These are phyloP conservation scores for Penicillium bovifimosum DNA, from an alignment of 495 filamentous ascomycete genomes.

Conservation along the genomic window DNA sequence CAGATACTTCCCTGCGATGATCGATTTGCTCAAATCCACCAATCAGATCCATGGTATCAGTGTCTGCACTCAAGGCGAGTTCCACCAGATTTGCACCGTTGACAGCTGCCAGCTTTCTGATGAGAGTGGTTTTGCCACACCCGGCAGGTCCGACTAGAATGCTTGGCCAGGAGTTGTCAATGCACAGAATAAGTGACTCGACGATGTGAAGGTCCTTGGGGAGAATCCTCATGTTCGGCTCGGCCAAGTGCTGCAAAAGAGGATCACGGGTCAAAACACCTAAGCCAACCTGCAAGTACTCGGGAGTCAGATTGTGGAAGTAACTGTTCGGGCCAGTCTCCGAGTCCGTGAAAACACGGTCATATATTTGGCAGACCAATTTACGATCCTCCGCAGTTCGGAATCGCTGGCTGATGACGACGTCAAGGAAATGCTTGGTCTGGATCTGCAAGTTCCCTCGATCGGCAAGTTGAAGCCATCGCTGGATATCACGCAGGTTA, in stretches of 20 bases:
- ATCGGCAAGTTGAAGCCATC: constrained; percentile 75
- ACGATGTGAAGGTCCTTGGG: constrained; percentile 58
- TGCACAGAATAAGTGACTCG: constrained; percentile 81
- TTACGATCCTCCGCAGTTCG: constrained; percentile 61
- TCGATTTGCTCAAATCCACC: constrained; percentile 96
- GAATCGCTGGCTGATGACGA: constrained; percentile 88
- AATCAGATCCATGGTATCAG: constrained; percentile 94
- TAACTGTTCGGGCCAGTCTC: constrained; percentile 37
- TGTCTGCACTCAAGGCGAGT: constrained; percentile 82
- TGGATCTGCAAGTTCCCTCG: constrained; percentile 42
- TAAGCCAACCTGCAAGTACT: constrained; percentile 72
- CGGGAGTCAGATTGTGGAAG: constrained; percentile 63
- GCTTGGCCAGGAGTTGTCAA: constrained; percentile 80
- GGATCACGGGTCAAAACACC: constrained; percentile 59
- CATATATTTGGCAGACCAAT: constrained; percentile 59
- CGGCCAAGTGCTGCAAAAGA: constrained; percentile 48
- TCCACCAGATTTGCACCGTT: constrained; percentile 68
- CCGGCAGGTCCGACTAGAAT: constrained; percentile 84
- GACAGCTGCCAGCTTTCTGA: constrained; percentile 72
- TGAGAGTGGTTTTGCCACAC: constrained; percentile 74
- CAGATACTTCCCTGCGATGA: constrained; percentile 58
- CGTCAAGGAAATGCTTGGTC: constrained; percentile 66
- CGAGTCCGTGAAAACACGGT: constrained; percentile 42
- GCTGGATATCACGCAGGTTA: constrained; percentile 85
- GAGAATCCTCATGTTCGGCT: constrained; percentile 51